phyloP scores from a whole-genome alignment of 306 rosid genomes.

The Canavalia gladiata region DNA sequence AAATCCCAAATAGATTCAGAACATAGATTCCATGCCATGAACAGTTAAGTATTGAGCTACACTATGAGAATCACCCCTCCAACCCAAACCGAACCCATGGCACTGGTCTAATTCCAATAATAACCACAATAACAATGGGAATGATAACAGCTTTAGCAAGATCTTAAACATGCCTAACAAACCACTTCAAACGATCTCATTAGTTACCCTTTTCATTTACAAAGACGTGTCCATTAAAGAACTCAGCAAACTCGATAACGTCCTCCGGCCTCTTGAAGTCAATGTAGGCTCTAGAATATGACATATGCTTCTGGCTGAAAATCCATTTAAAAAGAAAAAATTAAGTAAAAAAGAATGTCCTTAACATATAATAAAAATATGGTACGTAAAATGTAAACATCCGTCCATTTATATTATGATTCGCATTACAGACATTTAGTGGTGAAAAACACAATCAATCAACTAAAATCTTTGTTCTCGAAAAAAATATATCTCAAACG shows the following conservation, averaged over 20 bases:
- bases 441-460: background rate
- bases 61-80: background rate
- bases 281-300: conserved; percentile 81
- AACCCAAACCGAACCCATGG: background rate
- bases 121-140: background rate
- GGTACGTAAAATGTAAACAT: background rate
- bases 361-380: background rate
- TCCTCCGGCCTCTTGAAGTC: conserved; percentile 79
- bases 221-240: conserved; percentile 73
- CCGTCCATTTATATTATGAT: background rate
- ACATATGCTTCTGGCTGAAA: conserved; percentile 68
- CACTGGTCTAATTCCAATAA: conserved; percentile 7
- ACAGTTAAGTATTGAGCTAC: background rate
- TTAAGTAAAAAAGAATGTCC: conserved; percentile 12
- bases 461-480: too few relatives aligned
- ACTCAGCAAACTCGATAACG: conserved; percentile 78
- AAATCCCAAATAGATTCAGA: conserved; percentile 21
- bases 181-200: conserved; percentile 42
- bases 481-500: too few relatives aligned
- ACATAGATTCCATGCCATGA: background rate
- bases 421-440: background rate
- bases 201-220: conserved; percentile 78
- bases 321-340: conserved; percentile 36
- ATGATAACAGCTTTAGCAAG: conserved; percentile 21
- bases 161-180: conserved; percentile 38